Evolutionary conservation across 176 grass and related monocot species (phyloP).

Genomic region (Zoysia pacifica): DNA sequence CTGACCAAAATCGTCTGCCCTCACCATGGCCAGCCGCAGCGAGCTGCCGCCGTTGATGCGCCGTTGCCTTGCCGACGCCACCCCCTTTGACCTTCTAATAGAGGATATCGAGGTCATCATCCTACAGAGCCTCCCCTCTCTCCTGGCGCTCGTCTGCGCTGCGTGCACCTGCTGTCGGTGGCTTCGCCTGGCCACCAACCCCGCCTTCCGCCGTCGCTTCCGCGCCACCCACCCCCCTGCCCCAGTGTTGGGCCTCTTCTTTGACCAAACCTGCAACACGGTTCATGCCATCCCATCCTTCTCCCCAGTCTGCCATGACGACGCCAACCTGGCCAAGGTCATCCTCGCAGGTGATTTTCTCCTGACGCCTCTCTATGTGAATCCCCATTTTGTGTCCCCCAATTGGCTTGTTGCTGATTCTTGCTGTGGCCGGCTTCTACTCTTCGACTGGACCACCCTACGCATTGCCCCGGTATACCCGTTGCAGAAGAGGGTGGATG

Average conservation of each 20-base stretch:
- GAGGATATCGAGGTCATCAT: background rate
- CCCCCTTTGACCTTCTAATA: background rate
- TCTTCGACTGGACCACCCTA: background rate
- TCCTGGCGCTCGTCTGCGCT: background rate
- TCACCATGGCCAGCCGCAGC: background rate
- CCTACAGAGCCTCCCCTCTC: background rate
- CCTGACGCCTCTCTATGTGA: constrained; percentile 9
- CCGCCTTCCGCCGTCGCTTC: constrained; percentile 15
- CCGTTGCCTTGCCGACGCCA: background rate
- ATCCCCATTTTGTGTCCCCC: background rate
- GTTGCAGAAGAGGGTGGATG: background rate
- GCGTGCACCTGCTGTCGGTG: constrained; percentile 3
- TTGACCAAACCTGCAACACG: background rate
- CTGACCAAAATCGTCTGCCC: no score
- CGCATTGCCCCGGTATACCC: background rate
- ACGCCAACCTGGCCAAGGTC: background rate
- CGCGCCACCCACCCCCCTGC: background rate
- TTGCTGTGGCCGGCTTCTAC: constrained; percentile 19
- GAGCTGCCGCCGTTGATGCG: background rate
- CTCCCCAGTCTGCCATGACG: background rate
- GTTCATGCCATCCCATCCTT: background rate
- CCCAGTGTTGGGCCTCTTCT: constrained; percentile 21
- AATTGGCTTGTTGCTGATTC: background rate
- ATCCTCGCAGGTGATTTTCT: constrained; percentile 11
- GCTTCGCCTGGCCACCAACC: no score